phyloP scores from a whole-genome alignment of 2,329 filamentous ascomycete genomes.

The Magnaporthiopsis incrustans region DNA sequence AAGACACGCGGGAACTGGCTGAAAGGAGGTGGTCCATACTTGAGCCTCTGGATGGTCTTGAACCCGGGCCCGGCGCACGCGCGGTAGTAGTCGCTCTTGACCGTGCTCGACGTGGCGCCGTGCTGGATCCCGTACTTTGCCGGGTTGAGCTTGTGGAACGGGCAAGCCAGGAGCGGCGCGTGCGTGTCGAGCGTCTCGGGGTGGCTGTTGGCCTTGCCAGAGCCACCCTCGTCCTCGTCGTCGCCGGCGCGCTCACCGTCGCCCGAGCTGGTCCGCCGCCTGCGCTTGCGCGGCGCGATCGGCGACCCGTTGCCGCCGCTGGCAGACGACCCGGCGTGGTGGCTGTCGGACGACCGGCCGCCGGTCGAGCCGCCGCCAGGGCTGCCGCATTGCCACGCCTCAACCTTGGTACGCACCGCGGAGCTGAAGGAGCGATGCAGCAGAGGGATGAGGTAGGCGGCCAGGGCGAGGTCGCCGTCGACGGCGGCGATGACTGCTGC shows the following conservation, averaged over 20 bases:
- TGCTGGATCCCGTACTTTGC: slow-evolving; percentile 19
- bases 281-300: slow-evolving; percentile 12
- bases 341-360: neutral
- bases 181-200: slow-evolving; percentile 3
- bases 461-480: slow-evolving; percentile 16
- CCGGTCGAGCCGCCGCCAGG: neutral
- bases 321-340: slow-evolving; percentile 1
- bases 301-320: slow-evolving; percentile 9
- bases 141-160: slow-evolving; percentile 20
- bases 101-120: slow-evolving; percentile 9
- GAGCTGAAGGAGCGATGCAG: slow-evolving; percentile 15
- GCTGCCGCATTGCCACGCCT: slow-evolving; percentile 16
- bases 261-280: slow-evolving; percentile 13
- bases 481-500: slow-evolving; percentile 16
- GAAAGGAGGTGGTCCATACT: slow-evolving; percentile 12
- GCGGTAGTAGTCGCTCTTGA: slow-evolving; percentile 16
- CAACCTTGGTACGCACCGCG: slow-evolving; percentile 16
- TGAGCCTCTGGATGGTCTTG: slow-evolving; percentile 20
- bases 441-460: slow-evolving; percentile 17
- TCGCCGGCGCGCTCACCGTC: slow-evolving; percentile 9
- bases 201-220: slow-evolving; percentile 4
- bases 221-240: slow-evolving; percentile 12
- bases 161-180: slow-evolving; percentile 16
- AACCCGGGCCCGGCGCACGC: slow-evolving; percentile 20
- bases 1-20: neutral